phyloP scores from a whole-genome alignment of 805 yeast species.

The Ogataea paradorogensis region DNA sequence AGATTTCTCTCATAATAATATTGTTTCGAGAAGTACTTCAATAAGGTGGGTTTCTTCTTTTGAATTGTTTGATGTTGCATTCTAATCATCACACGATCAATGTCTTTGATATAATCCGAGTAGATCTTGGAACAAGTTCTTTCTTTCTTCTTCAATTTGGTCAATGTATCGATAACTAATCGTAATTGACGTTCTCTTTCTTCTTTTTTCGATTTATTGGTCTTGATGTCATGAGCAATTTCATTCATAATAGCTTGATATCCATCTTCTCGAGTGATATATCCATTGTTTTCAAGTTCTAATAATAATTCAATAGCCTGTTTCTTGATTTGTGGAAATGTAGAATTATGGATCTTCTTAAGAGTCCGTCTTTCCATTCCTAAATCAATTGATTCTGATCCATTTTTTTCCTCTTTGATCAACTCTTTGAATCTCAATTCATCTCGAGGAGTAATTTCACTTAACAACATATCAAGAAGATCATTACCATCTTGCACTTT shows the following conservation, averaged over 20 bases:
- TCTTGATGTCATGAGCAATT: conserved; percentile 73
- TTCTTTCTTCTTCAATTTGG: conserved; percentile 44
- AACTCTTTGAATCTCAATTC: conserved; percentile 63
- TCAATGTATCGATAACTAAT: conserved; percentile 40
- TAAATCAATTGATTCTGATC: conserved; percentile 13
- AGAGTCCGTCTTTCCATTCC: conserved; percentile 38
- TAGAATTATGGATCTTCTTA: conserved; percentile 36
- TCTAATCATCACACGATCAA: conserved; percentile 42
- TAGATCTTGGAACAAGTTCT: conserved; percentile 43
- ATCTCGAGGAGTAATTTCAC: conserved; percentile 64
- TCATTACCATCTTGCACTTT: conserved; percentile 81
- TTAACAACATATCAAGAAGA: conserved; percentile 46
- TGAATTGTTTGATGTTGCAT: conserved; percentile 45
- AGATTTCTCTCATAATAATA: conserved; percentile 72
- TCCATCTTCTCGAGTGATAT: conserved; percentile 61
- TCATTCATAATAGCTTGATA: conserved; percentile 80
- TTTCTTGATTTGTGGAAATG: conserved; percentile 76
- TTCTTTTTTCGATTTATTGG: conserved; percentile 42
- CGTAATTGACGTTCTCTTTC: conserved; percentile 40
- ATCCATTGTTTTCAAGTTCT: conserved; percentile 68
- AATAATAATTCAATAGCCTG: conserved; percentile 70
- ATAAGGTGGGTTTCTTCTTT: conserved; percentile 37
- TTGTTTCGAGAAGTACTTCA: conserved; percentile 61
- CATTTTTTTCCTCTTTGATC: conserved; percentile 44
- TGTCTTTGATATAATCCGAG: conserved; percentile 44